These are phyloP conservation scores for Coffea canephora DNA, from an alignment of 257 asterid species.

Conservation along the genomic window DNA sequence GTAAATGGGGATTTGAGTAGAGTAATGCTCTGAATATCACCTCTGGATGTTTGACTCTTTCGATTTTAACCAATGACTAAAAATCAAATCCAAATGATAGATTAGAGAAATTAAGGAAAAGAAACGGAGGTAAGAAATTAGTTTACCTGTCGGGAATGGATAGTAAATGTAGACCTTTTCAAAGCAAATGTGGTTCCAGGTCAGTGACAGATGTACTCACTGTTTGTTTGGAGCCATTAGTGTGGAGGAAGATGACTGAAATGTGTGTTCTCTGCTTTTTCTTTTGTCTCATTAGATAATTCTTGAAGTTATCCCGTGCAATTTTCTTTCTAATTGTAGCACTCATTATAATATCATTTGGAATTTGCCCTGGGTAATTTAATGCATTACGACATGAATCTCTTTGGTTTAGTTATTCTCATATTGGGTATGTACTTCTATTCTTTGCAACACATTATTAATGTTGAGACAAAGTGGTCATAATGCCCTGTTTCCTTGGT, in stretches of 20 bases:
- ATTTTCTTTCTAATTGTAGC: background rate
- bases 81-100: background rate
- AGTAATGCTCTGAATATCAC: background rate
- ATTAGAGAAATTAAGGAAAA: background rate
- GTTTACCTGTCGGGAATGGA: background rate
- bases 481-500: too few relatives aligned
- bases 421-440: background rate
- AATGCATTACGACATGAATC: background rate
- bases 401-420: background rate
- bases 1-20: background rate
- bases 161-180: background rate
- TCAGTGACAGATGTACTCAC: background rate
- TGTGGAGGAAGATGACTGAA: background rate
- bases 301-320: background rate
- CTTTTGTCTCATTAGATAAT: slow-evolving; percentile 1
- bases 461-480: too few relatives aligned
- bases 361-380: background rate
- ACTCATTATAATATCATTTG: background rate
- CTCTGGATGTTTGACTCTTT: background rate
- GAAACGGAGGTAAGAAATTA: background rate
- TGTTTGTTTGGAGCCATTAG: background rate
- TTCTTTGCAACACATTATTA: too few relatives aligned
- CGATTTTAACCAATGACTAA: background rate
- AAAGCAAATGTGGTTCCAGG: background rate
- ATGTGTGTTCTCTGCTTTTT: background rate